Evolutionary conservation across 2,329 filamentous ascomycete species (phyloP).

Genomic region (Beauveria varroae): DNA sequence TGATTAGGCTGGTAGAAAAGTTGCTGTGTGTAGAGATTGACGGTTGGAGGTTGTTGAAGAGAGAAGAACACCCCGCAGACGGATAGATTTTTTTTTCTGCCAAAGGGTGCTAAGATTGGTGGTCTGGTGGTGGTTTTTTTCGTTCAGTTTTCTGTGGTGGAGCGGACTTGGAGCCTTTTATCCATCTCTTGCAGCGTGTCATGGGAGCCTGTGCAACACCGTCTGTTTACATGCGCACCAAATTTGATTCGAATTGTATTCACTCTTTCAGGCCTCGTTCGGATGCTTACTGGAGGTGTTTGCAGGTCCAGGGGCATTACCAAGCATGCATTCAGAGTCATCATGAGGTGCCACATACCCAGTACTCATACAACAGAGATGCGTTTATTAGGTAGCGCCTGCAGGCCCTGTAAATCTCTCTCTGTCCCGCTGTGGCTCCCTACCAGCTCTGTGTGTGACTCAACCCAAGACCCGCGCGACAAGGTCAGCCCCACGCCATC

Average conservation of each 20-base stretch:
- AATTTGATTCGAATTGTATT: background rate
- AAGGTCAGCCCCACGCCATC: background rate
- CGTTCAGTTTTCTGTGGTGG: background rate
- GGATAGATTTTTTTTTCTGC: conserved; percentile 8
- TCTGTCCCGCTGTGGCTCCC: background rate
- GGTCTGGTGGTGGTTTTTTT: conserved; percentile 3
- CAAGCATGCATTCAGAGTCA: background rate
- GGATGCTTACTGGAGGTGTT: background rate
- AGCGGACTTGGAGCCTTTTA: background rate
- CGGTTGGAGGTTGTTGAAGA: conserved; percentile 8
- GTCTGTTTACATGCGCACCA: background rate
- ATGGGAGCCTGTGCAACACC: background rate
- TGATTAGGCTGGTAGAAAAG: conserved; percentile 1
- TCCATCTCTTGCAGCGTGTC: background rate
- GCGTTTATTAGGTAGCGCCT: background rate
- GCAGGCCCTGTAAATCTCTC: background rate
- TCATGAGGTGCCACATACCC: background rate
- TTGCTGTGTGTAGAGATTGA: background rate
- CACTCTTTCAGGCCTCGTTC: background rate
- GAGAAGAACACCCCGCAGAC: conserved; percentile 2
- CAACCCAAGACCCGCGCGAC: conserved; percentile 5
- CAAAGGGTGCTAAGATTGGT: background rate
- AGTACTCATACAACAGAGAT: background rate
- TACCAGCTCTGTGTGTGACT: conserved; percentile 1
- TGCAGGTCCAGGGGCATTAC: background rate